phyloP scores from a whole-genome alignment of 2,329 filamentous ascomycete genomes.

The Aureobasidium namibiae region DNA sequence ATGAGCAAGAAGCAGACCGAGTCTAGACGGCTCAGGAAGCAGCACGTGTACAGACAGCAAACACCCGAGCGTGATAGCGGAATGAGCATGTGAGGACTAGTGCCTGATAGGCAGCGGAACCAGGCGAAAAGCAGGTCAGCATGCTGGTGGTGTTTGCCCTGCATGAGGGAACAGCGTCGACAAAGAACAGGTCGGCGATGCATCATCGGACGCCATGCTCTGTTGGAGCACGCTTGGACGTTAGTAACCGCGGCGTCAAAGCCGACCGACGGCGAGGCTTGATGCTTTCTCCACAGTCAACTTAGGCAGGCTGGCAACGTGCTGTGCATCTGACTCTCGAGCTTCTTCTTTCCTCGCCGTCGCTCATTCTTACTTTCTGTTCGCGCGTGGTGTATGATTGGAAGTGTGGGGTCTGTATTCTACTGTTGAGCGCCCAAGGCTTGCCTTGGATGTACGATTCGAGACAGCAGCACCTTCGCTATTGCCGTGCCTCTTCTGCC shows the following conservation, averaged over 20 bases:
- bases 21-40: neutral
- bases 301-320: neutral
- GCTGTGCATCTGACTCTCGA: neutral
- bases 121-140: neutral
- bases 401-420: neutral
- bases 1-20: neutral
- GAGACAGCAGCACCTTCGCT: neutral
- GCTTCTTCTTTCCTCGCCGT: slow-evolving; percentile 1
- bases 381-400: slow-evolving; percentile 9
- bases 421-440: slow-evolving; percentile 4
- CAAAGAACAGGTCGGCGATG: slow-evolving; percentile 5
- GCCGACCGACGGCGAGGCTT: slow-evolving; percentile 3
- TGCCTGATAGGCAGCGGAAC: neutral
- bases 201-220: neutral
- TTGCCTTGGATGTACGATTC: slow-evolving; percentile 1
- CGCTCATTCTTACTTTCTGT: neutral
- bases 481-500: neutral
- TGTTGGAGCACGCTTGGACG: neutral
- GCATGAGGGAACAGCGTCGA: neutral
- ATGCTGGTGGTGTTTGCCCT: neutral
- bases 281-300: slow-evolving; percentile 9
- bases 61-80: neutral
- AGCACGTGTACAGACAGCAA: slow-evolving; percentile 6
- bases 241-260: neutral
- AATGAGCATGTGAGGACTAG: neutral